Conservation (phyloP, 139 green algal species). For the Deuterostichococcus epilithicus region DNA sequence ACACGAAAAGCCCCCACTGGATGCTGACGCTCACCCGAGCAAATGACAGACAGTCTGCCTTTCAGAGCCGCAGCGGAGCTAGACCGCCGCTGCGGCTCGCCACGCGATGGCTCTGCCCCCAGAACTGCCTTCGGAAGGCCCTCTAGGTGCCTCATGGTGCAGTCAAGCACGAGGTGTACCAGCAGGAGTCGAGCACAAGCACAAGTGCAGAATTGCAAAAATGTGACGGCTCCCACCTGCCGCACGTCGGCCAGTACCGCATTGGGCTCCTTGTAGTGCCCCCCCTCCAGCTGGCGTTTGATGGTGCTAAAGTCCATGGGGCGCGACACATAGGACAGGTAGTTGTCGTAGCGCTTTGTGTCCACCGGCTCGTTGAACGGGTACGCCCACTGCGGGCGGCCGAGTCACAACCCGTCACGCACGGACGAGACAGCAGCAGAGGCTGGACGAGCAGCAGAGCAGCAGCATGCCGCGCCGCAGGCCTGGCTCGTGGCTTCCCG, state of each 20-base stretch:
- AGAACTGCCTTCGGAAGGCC: no score
- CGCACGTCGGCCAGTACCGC: constrained; percentile 34
- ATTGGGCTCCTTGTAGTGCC: constrained; percentile 62
- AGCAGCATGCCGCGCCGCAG: not conserved
- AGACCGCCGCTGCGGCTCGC: no score
- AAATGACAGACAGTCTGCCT: no score
- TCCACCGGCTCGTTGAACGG: constrained; percentile 85
- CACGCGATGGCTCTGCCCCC: no score
- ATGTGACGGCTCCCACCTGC: constrained; percentile 2
- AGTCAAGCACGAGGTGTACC: no score
- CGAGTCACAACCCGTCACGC: no score
- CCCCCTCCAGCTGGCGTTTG: constrained; percentile 41
- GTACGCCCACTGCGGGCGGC: constrained; percentile 63
- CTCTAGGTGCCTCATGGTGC: no score
- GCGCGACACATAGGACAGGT: constrained; percentile 48
- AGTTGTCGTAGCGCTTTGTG: constrained; percentile 62
- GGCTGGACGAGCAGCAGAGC: not conserved
- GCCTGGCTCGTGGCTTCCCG: not conserved
- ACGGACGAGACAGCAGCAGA: not conserved
- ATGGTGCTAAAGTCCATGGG: constrained; percentile 84
- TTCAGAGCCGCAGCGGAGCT: no score
- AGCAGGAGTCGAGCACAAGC: not conserved
- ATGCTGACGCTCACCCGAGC: no score
- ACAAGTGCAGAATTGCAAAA: not conserved
- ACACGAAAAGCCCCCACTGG: no score